Conservation (phyloP, 2,329 filamentous ascomycete species). For the Paraphoma sp. region DNA sequence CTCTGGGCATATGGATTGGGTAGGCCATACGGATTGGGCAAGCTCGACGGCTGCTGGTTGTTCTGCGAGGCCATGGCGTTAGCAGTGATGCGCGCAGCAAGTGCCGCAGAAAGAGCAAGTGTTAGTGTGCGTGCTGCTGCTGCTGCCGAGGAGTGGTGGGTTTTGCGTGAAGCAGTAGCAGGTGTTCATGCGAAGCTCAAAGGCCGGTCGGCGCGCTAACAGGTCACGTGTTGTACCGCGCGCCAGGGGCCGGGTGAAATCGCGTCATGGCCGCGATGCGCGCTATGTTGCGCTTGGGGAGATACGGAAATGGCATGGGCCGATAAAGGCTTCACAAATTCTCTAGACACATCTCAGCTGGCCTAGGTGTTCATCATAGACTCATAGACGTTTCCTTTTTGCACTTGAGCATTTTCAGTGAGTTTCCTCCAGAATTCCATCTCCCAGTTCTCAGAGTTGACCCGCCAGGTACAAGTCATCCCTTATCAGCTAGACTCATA, state of each 20-base stretch:
- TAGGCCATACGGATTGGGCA: slow-evolving; percentile 35
- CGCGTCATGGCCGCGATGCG: slow-evolving; percentile 13
- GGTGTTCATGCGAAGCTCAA: neutral
- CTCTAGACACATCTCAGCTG: slow-evolving; percentile 22
- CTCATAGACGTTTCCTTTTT: slow-evolving; percentile 6
- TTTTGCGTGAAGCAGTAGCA: neutral
- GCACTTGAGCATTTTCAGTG: slow-evolving; percentile 13
- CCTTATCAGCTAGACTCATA: slow-evolving; percentile 15
- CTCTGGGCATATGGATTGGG: slow-evolving; percentile 35
- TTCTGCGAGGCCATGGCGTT: slow-evolving; percentile 30
- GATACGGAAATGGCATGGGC: slow-evolving; percentile 7
- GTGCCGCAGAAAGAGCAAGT: slow-evolving; percentile 9
- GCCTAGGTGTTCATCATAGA: slow-evolving; percentile 18
- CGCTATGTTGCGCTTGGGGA: neutral
- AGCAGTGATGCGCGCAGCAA: slow-evolving; percentile 13
- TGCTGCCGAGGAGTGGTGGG: neutral
- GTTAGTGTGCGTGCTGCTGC: slow-evolving; percentile 1
- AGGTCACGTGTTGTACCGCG: slow-evolving; percentile 10
- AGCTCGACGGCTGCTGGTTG: slow-evolving; percentile 28
- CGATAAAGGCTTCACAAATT: slow-evolving; percentile 9
- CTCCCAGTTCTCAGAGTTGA: slow-evolving; percentile 5
- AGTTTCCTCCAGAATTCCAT: neutral
- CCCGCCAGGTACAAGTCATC: slow-evolving; percentile 9
- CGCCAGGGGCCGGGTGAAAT: slow-evolving; percentile 17
- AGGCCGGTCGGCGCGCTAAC: slow-evolving; percentile 9